Evolutionary conservation across 208 protist genomes (phyloP), one percentile per base, ranked within the genome.

Genomic region (Blechomonas ayalai): DNA sequence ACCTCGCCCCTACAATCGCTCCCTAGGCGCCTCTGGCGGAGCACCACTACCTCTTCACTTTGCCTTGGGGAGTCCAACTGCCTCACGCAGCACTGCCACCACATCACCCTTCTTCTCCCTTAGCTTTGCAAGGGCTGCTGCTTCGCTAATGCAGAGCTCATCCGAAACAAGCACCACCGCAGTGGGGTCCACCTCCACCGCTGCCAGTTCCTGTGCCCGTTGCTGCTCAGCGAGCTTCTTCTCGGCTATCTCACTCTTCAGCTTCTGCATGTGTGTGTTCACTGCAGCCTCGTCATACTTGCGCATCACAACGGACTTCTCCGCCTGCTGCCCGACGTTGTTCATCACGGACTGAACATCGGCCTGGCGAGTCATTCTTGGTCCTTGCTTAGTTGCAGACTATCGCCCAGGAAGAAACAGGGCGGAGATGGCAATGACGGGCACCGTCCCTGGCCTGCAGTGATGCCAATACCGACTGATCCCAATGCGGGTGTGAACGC

Each of bases 281-380:
- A 84, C 61, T 19, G 73, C 79, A 6, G 69, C 64, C 46, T 80
- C 62, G 22, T 89, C 77, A 38, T 82, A 85, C 37, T 69, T 80
- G 60, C 78, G 77, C 26, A 87, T 54, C 58, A 65, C 72, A 22
- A 66, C 67, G 27, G 68, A 65, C 54, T 80, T 86, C 66, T 92
- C 79, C 9, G 58, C 48, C 40, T 76, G 45, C 16, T 40, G 43
- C 41, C 55, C 55, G 35, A 92, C 45, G 19, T 80, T 64, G 51
- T 75, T 76, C 83, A 92, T 92, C 7, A 65, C 71, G 24, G 73
- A 70, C 67, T 85, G 74, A 39, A 67, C 83, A 73, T 87, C 83
- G 2, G 68, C 62, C 38, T 82, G 69, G 13, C 77, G 68, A 3
- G 68, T 73, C 76, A 85, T 90, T 18, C 8, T 44, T 35, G 20